A percentile compares a stretch with the other conserved stretches of the same genome.
Conservation (phyloP, 495 filamentous ascomycete genomes). For the Hyaloscypha hepaticicola region DNA sequence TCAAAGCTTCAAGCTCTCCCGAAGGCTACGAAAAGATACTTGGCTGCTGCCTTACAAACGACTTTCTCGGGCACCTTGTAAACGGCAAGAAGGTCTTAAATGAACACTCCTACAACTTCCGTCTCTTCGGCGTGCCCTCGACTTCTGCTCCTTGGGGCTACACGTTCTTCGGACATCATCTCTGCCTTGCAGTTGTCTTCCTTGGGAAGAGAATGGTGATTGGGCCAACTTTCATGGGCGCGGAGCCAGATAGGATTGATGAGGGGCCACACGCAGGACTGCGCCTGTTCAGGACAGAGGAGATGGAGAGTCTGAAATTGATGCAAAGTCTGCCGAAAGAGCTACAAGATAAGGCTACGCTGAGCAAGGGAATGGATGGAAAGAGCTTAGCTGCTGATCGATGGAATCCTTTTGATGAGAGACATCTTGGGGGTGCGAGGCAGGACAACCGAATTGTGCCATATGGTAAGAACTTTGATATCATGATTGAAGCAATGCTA, state of each 20-base stretch:
- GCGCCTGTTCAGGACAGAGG: constrained; percentile 64
- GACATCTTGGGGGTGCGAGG: constrained; percentile 72
- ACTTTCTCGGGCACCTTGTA: constrained; percentile 71
- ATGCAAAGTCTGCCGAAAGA: constrained; percentile 61
- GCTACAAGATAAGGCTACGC: constrained; percentile 50
- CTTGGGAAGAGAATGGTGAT: constrained; percentile 59
- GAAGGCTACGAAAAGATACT: constrained; percentile 71
- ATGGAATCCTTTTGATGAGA: constrained; percentile 74
- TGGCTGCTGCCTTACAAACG: constrained; percentile 72
- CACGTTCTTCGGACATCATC: constrained; percentile 74
- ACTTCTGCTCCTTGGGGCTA: constrained; percentile 62
- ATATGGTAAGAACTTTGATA: constrained; percentile 41
- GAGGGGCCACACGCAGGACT: constrained; percentile 58
- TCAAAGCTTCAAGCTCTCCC: constrained; percentile 55
- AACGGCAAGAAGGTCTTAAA: constrained; percentile 62
- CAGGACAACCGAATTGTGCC: constrained; percentile 74
- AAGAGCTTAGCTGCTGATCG: constrained; percentile 43
- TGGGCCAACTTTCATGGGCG: constrained; percentile 72
- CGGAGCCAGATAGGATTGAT: constrained; percentile 75
- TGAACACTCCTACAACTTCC: constrained; percentile 73
- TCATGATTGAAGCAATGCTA: background rate
- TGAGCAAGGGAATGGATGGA: constrained; percentile 61
- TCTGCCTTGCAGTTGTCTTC: constrained; percentile 68
- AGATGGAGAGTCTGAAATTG: constrained; percentile 57
- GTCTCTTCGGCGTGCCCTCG: constrained; percentile 46